phyloP scores from a whole-genome alignment of 371 early-diverging fungal genomes.

The Dinochytrium kinnereticum region DNA sequence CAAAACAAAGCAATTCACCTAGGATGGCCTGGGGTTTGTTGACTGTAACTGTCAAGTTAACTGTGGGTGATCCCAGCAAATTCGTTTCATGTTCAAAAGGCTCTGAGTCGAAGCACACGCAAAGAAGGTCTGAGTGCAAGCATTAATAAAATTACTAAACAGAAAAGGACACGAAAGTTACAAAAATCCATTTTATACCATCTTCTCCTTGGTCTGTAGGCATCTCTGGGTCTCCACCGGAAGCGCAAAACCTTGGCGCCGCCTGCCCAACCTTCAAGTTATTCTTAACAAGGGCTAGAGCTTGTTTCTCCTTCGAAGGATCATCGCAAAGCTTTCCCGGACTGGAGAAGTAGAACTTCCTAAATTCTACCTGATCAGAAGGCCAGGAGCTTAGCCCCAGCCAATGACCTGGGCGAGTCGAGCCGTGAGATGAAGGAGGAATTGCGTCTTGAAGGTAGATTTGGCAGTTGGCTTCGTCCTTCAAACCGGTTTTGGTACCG shows the following conservation, averaged over 20 bases:
- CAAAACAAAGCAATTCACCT: not conserved
- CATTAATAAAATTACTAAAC: no score
- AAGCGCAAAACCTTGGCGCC: constrained; percentile 17
- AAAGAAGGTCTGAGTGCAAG: not conserved
- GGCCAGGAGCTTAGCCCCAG: constrained; percentile 9
- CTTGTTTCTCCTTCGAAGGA: not conserved
- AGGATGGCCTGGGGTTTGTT: not conserved
- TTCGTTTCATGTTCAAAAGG: not conserved
- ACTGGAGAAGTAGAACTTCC: not conserved
- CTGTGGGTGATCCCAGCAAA: not conserved
- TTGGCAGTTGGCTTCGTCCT: constrained; percentile 8
- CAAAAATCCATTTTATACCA: not conserved
- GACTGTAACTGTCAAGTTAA: not conserved
- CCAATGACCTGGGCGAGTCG: constrained; percentile 5
- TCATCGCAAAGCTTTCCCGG: not conserved
- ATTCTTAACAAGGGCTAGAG: not conserved
- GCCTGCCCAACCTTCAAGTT: constrained; percentile 4
- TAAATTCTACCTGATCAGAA: not conserved
- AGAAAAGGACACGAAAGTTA: not conserved
- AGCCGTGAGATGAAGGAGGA: not conserved
- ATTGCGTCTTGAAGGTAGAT: constrained; percentile 3
- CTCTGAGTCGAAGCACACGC: constrained; percentile 3
- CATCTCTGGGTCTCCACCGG: constrained; percentile 16
- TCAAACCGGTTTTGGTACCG: not conserved
- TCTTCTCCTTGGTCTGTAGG: constrained; percentile 7